These are phyloP conservation scores for Eimeria maxima DNA, from an alignment of 169 alveolate genomes.

Conservation along the genomic window DNA sequence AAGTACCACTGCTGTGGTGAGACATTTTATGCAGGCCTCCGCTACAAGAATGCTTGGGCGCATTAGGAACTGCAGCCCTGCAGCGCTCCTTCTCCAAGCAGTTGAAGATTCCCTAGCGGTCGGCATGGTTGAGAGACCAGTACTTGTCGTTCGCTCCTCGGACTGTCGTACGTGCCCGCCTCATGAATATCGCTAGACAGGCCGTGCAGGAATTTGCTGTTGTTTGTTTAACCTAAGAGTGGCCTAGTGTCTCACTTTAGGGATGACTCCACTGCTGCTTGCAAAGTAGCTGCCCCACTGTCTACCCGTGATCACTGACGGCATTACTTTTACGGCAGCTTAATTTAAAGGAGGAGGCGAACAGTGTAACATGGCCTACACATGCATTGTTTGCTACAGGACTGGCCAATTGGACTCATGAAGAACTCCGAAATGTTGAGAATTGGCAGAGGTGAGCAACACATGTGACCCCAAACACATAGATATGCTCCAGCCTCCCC, in stretches of 20 bases:
- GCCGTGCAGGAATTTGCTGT: neutral
- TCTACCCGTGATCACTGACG: neutral
- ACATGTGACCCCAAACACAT: neutral
- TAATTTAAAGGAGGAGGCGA: neutral
- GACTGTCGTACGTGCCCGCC: neutral
- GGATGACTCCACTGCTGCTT: neutral
- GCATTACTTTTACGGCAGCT: neutral
- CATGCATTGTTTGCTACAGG: neutral
- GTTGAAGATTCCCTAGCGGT: slow-evolving; percentile 22
- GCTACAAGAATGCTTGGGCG: slow-evolving; percentile 49
- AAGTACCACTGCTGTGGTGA: neutral
- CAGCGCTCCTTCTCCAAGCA: slow-evolving; percentile 23
- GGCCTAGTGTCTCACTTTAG: neutral
- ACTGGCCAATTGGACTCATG: slow-evolving; percentile 13
- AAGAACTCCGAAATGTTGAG: slow-evolving; percentile 47
- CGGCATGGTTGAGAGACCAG: slow-evolving; percentile 44
- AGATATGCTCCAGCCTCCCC: neutral
- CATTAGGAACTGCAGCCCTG: slow-evolving; percentile 18
- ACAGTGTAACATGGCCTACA: neutral
- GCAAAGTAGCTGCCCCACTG: neutral
- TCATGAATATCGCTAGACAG: neutral
- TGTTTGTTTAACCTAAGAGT: neutral
- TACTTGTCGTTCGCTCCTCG: slow-evolving; percentile 37
- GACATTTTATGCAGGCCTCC: slow-evolving; percentile 33
- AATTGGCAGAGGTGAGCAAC: slow-evolving; percentile 67